Evolutionary conservation across 257 asterid genomes (phyloP), one percentile per base, ranked within the genome.

Genomic region (Mentha longifolia): DNA sequence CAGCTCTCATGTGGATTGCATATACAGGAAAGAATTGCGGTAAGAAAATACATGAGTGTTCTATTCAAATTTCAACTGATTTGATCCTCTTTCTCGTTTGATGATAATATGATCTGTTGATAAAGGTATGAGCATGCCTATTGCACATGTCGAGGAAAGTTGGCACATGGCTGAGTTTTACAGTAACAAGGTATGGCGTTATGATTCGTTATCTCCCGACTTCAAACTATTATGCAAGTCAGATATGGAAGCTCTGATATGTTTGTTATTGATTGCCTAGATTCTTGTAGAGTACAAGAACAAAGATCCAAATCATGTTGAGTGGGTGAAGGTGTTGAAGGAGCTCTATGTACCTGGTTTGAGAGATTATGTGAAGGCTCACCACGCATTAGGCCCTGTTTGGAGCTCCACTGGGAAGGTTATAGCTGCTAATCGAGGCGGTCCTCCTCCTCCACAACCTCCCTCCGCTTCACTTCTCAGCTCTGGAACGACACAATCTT

Each of bases 151-250:
- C 55, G 98, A 92, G 78, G 98, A 92, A 78, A 87, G 87, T 76
- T 92, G 97, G 98, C 92, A 87, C 58, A 92, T 80, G 89, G 96
- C 97, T 57, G 98, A 92, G 78, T 92, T 92, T 79, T 92, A 87
- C 71, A 70, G 81, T 76, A 92, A 92, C 80, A 92, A 92, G 97
- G 98, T 92, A 71, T 14, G 31, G 33, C 62, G 25, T 6, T 28
- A 30, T 16, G 16, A 41, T 51, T 60, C 28, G n/a, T 15, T 30
- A 8, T 52, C 67, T 68, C 49, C 28, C 62, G 5, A 50, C 60
- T 20, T 54, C 60, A 11, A 54, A 8, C 3, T 3, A 9, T 54
- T 54, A 65, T 10, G 61, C 16, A 13, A 20, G 28, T 69, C 56
- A 41, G 14, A 17, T 69, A 30, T 1, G 33, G 58, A 43, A 58